Percentiles rank a stretch among this genome's conserved stretches.
These are phyloP conservation scores for Pugionium dolabratum DNA, from an alignment of 345 rosid genomes.

Conservation along the genomic window DNA sequence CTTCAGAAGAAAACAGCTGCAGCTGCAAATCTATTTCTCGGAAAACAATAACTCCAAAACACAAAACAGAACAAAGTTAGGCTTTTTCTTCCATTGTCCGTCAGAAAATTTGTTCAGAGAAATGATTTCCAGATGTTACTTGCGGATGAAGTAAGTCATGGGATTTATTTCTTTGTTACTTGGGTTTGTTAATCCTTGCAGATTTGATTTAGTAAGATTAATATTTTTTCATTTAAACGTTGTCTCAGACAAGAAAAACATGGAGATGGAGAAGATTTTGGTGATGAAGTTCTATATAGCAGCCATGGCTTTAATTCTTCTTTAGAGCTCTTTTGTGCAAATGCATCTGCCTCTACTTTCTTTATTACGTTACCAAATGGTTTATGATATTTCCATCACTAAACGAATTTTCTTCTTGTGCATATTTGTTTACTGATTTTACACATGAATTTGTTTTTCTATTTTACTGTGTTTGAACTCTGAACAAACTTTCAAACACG, in stretches of 20 bases:
- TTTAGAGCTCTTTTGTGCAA: background rate
- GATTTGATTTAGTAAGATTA: background rate
- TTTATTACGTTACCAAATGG: background rate
- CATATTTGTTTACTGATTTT: constrained; percentile 11
- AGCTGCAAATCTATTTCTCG: constrained; percentile 29
- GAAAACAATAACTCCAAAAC: constrained; percentile 15
- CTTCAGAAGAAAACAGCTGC: constrained; percentile 64
- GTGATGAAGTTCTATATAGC: constrained; percentile 21
- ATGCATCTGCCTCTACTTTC: background rate
- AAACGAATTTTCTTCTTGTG: constrained; percentile 8
- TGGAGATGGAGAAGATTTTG: constrained; percentile 30
- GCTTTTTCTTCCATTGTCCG: constrained; percentile 10
- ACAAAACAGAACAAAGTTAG: constrained; percentile 21
- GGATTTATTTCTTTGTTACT: background rate
- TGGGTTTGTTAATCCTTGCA: background rate
- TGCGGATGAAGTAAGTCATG: constrained; percentile 33
- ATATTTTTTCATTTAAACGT: background rate
- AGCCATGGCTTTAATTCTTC: constrained; percentile 19
- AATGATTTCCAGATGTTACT: constrained; percentile 24
- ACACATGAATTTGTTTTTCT: background rate
- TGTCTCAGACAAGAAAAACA: constrained; percentile 16
- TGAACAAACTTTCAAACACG: constrained; percentile 29
- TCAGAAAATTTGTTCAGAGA: constrained; percentile 10
- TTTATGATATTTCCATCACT: constrained; percentile 5
- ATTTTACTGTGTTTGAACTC: background rate